These are phyloP conservation scores for Herpetomonas tarakana DNA, from an alignment of 208 protist species.

Conservation along the genomic window DNA sequence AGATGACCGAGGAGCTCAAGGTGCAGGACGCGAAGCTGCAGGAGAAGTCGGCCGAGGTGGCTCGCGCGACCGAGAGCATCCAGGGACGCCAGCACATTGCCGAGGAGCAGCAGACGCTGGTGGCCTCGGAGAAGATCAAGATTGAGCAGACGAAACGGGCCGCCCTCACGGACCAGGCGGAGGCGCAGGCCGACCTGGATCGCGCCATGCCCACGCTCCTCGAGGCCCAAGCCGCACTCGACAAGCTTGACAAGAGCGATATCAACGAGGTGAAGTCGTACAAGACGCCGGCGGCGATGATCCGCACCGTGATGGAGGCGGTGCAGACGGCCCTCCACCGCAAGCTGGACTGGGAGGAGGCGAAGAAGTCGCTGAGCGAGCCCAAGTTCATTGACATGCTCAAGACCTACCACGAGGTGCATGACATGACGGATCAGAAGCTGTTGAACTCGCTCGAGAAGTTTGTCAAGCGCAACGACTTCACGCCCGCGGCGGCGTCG, in stretches of 20 bases:
- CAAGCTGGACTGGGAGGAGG: conserved; percentile 93
- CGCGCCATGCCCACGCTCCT: conserved; percentile 96
- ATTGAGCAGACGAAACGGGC: conserved; percentile 93
- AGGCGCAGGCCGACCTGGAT: conserved; percentile 96
- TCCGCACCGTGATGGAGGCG: conserved; percentile 95
- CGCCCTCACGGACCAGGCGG: conserved; percentile 83
- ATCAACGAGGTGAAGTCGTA: conserved; percentile 98
- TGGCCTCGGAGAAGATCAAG: conserved; percentile 93
- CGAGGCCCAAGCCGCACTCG: conserved; percentile 93
- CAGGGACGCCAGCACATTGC: conserved; percentile 94
- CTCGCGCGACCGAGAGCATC: conserved; percentile 91
- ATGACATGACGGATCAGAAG: conserved; percentile 95
- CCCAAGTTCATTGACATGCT: conserved; percentile 96
- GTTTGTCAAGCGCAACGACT: conserved; percentile 93
- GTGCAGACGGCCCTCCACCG: conserved; percentile 96
- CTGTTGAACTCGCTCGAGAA: conserved; percentile 95
- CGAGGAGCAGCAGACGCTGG: conserved; percentile 95
- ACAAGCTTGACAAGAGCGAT: conserved; percentile 96
- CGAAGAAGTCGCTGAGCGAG: conserved; percentile 96
- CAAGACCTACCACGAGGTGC: conserved; percentile 95
- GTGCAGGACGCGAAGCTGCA: conserved; percentile 86
- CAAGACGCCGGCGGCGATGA: conserved; percentile 93
- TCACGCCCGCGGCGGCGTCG: conserved; percentile 86
- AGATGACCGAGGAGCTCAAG: conserved; percentile 91
- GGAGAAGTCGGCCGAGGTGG: conserved; percentile 85